These are phyloP conservation scores for Clausena lansium DNA, from an alignment of 345 rosid genomes.

Conservation along the genomic window DNA sequence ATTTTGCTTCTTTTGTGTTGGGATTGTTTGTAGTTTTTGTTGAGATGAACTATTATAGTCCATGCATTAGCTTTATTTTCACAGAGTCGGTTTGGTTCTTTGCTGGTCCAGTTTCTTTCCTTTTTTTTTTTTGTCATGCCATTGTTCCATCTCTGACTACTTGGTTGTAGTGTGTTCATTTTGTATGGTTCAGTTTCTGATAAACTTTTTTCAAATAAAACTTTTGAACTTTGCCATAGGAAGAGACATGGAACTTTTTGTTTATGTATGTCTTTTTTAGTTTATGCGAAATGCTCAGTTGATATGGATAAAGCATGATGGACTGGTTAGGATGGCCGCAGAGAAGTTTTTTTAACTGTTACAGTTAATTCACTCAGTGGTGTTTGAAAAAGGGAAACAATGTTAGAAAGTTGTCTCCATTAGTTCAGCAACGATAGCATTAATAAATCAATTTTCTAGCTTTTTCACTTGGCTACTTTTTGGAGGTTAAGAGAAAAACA, in stretches of 20 bases:
- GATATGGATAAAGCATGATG: not conserved
- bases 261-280: not conserved
- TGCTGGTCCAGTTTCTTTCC: not conserved
- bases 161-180: not conserved
- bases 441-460: not conserved
- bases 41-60: not conserved
- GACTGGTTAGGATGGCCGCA: not conserved
- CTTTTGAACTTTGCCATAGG: not conserved
- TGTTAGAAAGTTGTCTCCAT: not conserved
- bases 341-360: not conserved
- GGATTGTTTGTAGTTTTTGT: not conserved
- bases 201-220: not conserved
- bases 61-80: not conserved
- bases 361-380: not conserved
- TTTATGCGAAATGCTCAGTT: not conserved
- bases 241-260: not conserved
- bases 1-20: not conserved
- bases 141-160: not conserved
- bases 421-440: not conserved
- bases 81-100: not conserved
- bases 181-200: not conserved
- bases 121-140: not conserved
- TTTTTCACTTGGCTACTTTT: not conserved
- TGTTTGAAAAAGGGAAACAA: not conserved
- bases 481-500: not conserved